Evolutionary conservation across 1,284 basidiomycete genomes (phyloP).

Genomic region (Trichosporon ovoides): DNA sequence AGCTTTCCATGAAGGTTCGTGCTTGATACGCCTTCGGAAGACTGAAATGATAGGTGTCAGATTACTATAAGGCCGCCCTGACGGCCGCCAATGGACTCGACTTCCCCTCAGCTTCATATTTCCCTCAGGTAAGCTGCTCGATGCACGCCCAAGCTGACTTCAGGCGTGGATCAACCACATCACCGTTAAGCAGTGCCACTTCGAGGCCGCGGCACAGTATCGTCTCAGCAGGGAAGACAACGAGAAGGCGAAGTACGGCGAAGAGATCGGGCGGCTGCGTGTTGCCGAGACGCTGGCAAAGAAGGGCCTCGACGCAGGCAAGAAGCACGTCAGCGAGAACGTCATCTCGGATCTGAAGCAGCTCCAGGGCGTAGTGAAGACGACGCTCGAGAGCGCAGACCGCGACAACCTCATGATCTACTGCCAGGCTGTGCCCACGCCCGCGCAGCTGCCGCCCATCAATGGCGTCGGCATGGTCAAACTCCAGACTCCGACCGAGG

Average conservation of each 20-base stretch:
- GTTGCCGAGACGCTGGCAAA: slow-evolving; percentile 66
- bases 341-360: slow-evolving; percentile 72
- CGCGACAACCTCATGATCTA: slow-evolving; percentile 97
- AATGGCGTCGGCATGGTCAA: slow-evolving; percentile 66
- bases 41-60: slow-evolving; percentile 56
- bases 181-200: slow-evolving; percentile 77
- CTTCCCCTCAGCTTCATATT: slow-evolving; percentile 44
- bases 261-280: slow-evolving; percentile 69
- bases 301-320: slow-evolving; percentile 66
- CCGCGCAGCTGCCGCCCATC: slow-evolving; percentile 64
- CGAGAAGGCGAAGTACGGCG: slow-evolving; percentile 77
- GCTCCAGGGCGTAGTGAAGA: slow-evolving; percentile 61
- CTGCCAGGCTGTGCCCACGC: slow-evolving; percentile 74
- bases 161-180: slow-evolving; percentile 79
- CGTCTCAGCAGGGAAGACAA: slow-evolving; percentile 85
- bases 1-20: slow-evolving; percentile 67
- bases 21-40: too few species aligned
- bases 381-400: slow-evolving; percentile 60
- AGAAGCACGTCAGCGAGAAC: slow-evolving; percentile 58
- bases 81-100: slow-evolving; percentile 55
- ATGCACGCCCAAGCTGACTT: slow-evolving; percentile 23
- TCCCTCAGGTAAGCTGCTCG: slow-evolving; percentile 37
- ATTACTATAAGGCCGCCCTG: slow-evolving; percentile 61
- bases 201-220: slow-evolving; percentile 83
- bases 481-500: slow-evolving; percentile 57